Percentiles rank a stretch among this genome's conserved stretches.
Conservation (phyloP, 2,329 filamentous ascomycete species). For the Epichloe sylvatica region DNA sequence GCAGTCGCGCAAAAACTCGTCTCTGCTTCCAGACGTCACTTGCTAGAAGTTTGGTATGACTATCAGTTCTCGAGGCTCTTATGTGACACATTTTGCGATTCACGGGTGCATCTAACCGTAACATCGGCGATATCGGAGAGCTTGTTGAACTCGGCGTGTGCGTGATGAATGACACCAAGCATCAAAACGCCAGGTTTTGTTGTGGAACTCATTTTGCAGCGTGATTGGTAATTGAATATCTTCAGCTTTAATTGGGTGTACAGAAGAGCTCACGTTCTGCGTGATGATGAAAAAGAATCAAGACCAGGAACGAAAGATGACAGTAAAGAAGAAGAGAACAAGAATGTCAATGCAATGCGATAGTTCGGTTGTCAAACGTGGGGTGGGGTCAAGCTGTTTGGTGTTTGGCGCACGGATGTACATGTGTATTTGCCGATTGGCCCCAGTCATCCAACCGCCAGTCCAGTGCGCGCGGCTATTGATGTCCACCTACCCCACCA, state of each 20-base stretch:
- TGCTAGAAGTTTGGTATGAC: slow-evolving; percentile 1
- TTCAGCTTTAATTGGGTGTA: too few relatives aligned
- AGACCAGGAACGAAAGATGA: too few relatives aligned
- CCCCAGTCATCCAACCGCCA: neutral
- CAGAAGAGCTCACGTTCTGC: too few relatives aligned
- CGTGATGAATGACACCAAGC: slow-evolving; percentile 9
- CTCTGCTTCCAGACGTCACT: slow-evolving; percentile 7
- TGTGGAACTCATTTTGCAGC: neutral
- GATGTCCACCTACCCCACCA: slow-evolving; percentile 1
- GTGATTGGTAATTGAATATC: too few relatives aligned
- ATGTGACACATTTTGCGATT: neutral
- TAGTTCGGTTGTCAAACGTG: neutral
- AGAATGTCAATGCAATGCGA: too few relatives aligned
- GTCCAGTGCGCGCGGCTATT: slow-evolving; percentile 5
- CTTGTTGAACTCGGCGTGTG: slow-evolving; percentile 8
- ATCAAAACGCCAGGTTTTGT: slow-evolving; percentile 8
- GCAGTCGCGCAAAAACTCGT: slow-evolving; percentile 30
- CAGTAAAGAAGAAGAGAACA: neutral
- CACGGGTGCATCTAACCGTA: slow-evolving; percentile 2
- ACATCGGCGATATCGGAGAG: slow-evolving; percentile 9
- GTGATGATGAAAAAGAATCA: too few relatives aligned
- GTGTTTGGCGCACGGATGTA: neutral
- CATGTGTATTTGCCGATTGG: neutral
- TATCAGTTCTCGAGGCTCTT: neutral
- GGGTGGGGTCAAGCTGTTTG: neutral